Evolutionary conservation across 1,284 basidiomycete genomes (phyloP), one percentile per base, ranked within the genome.

Genomic region (Cutaneotrichosporon sp.): DNA sequence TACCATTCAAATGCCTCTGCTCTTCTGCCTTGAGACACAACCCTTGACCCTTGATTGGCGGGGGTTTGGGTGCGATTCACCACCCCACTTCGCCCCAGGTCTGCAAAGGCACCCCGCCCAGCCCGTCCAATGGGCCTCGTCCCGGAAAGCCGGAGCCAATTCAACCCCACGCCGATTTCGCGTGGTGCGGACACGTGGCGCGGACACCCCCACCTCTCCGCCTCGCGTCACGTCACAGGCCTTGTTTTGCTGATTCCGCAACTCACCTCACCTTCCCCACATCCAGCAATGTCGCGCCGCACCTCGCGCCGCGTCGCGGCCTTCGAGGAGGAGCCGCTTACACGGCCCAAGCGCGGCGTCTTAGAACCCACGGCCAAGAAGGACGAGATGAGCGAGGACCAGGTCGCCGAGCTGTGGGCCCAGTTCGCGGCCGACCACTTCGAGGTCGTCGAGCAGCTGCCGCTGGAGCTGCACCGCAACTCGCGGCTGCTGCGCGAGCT

Each of bases 371-470:
- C n/a, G n/a, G n/a, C n/a, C n/a, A n/a, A n/a, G n/a, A 54, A 43
- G 24, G 61, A 38, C 14, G 68, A 50, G 13, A 54, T 66, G 10
- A 68, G 67, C 29, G 54, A 67, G 1, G 72, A 76, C 24, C 65
- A 69, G 42, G 70, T 76, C 46, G 66, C 74, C 29, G 87, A 88
- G 71, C 83, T 82, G 60, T 92, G 90, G 90, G 87, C 89, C 43
- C 81, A 85, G 25, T 86, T 92, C 73, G 84, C 86, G 65, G 89
- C 90, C 69, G 89, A 92, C 65, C 86, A 90, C 69, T 88, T 87
- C 74, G 90, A 91, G 84, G 85, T 89, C 56, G 85, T 93, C 58
- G 92, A 95, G 70, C 91, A 94, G 76, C 79, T 95, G 6, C 92
- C 93, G 2, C 80, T 95, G 61, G 90, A 90, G 57, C 76, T 95